phyloP scores from a whole-genome alignment of 352 stramenopile species.

The Globisporangium carolinianum region DNA sequence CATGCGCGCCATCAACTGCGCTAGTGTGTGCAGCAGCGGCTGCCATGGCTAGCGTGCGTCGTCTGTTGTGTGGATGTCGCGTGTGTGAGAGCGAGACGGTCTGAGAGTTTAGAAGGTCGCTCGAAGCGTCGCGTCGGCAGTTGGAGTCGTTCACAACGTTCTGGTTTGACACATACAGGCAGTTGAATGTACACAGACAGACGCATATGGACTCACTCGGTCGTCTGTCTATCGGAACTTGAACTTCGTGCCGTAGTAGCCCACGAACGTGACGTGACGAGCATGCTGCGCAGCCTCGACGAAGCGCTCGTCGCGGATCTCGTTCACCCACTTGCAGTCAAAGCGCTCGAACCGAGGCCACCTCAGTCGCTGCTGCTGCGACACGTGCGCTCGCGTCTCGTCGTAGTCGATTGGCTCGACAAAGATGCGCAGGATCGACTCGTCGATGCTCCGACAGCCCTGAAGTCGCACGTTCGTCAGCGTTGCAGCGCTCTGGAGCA shows the following conservation, averaged over 20 bases:
- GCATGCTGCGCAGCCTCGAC: not conserved
- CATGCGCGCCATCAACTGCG: constrained; percentile 26
- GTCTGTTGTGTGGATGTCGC: not conserved
- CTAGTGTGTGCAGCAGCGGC: not conserved
- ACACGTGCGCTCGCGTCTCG: not conserved
- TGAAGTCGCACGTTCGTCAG: constrained; percentile 15
- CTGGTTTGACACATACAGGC: too few relatives aligned
- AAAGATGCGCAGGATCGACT: constrained; percentile 10
- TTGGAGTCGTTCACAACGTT: not conserved
- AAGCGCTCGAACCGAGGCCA: constrained; percentile 14
- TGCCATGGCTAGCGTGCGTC: constrained; percentile 1
- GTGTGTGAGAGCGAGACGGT: not conserved
- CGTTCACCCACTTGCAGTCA: constrained; percentile 21
- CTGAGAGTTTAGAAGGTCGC: not conserved
- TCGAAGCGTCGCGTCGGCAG: not conserved
- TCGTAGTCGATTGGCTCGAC: constrained; percentile 1
- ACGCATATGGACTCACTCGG: not conserved
- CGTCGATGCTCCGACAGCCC: constrained; percentile 13
- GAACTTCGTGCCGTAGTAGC: constrained; percentile 19
- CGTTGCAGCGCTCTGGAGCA: constrained; percentile 5
- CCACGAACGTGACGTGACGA: constrained; percentile 6
- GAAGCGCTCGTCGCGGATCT: constrained; percentile 13
- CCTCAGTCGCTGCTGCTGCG: too few relatives aligned
- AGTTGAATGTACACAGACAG: not conserved
- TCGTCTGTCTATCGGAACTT: not conserved